Base-by-base conservation (phyloP, 805 yeast genomes). In the Naumovozyma castellii region DNA sequence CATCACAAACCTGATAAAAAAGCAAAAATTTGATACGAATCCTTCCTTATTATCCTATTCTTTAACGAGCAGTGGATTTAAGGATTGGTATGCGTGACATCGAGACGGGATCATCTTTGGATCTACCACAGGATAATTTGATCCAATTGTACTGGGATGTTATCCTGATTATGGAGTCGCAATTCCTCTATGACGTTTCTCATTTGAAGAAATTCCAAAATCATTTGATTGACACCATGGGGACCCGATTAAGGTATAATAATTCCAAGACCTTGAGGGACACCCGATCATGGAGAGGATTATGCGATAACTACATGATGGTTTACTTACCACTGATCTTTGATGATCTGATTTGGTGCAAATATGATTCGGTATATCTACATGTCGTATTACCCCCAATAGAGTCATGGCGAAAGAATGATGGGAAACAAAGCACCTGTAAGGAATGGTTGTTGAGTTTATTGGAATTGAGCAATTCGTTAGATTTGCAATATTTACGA, bases 61-160 rank as follows among this genome's bases (percentile, higher is more conserved):
- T 27, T 31, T 44, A 37, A 40, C 50, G 19, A 32, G 25, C 27
- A 47, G 38, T 30, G 57, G 57, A n/a, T 56, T 49, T 37, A 44
- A 45, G 18, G 53, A 52, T 44, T 58, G 63, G 63, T 45, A 39
- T 47, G 59, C 61, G 61, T 58, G 60, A 56, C 63, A 51, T 42
- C 46, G 46, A 44, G 37, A 32, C n/a, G n/a, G n/a, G 28, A 18
- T 36, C 6, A 9, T 6, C 3, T 8, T 9, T n/a, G 14, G 25
- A 18, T 17, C 25, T 8, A n/a, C 6, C 14, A 20, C 31, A 25
- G 25, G 39, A 18, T 10, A 31, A 32, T 14, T 35, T 47, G 17
- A 48, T 48, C 18, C 60, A 59, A 39, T 49, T 55, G 15, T 56
- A 56, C 42, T 59, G 64, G 64, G 57, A 58, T 43, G 43, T 56